Percentiles rank a stretch among this genome's conserved stretches.
Conservation (phyloP, 2,329 filamentous ascomycete species). For the Aspergillus viridinutans region DNA sequence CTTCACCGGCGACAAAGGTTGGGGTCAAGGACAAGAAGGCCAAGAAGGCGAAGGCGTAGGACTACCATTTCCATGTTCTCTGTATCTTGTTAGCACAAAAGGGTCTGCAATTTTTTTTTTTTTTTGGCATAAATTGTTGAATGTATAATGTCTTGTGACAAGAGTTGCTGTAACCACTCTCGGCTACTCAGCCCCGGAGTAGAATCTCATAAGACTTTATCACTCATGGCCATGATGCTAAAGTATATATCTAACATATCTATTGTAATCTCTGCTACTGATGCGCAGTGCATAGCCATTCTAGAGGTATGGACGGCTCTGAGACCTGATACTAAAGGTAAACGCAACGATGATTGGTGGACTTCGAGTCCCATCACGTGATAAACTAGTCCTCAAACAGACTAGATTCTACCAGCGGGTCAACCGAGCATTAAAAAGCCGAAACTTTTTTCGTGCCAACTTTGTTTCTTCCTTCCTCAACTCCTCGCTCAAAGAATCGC, state of each 20-base stretch:
- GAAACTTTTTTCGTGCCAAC: conserved; percentile 20
- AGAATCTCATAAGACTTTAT: not conserved
- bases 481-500: conserved; percentile 99
- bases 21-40: conserved; percentile 30
- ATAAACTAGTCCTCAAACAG: conserved; percentile 7
- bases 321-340: not conserved
- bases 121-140: conserved; percentile 8
- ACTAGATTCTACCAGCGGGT: conserved; percentile 18
- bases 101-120: conserved; percentile 1
- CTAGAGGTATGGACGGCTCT: not conserved
- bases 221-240: not conserved
- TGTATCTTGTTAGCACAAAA: conserved; percentile 10
- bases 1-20: conserved; percentile 23
- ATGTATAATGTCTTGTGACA: conserved; percentile 5
- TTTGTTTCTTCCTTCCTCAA: conserved; percentile 50
- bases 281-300: not conserved
- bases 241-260: not conserved
- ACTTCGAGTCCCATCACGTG: not conserved
- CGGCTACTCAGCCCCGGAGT: not conserved
- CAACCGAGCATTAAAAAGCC: conserved; percentile 11
- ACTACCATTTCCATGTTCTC: not conserved
- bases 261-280: not conserved
- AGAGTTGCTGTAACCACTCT: not conserved
- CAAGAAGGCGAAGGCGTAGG: conserved; percentile 20
- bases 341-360: not conserved